Base-by-base conservation (phyloP, 176 grass and related monocot genomes). In the Tillandsia fasciculata region DNA sequence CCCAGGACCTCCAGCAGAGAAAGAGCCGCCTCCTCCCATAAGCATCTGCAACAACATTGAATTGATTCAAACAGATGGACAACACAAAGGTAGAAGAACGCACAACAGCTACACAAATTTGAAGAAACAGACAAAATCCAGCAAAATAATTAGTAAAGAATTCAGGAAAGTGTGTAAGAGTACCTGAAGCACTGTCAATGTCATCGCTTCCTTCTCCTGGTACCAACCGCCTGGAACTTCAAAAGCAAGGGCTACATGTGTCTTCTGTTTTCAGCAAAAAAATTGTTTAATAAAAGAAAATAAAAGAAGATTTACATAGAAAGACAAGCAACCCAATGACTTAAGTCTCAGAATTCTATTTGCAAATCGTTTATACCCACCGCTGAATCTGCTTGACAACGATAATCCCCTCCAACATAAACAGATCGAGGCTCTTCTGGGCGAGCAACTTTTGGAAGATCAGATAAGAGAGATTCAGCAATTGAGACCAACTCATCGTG, bases 1-100 rank as follows among this genome's bases (percentile, higher is more conserved):
- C 65, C 91, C 91, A 76, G 91, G 87, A 22, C 91, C 91, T 51
- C 91, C 91, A 71, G 87, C 84, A 49, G 91, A 96, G 79, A 96
- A 96, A 68, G 87, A 90, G 20, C 84, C 82, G 29, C 87, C 91
- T 78, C 91, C 87, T 78, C 91, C 91, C 87, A 96, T 90, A 50
- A 96, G 91, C 87, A 96, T 90, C 91, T 96, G 65, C 29, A 83
- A 67, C 17, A 75, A 48, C 33, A 83, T 47, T 9, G 49, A 69
- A 51, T 51, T 24, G 3, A 54, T 53, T 66, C 57, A 50, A 51
- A 49, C 5, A 7, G 4, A 42, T 42, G 33, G 33, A 42, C 33
- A 42, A 42, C 33, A 42, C 7, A 5, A 33, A 7, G 7, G 33
- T 5, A 42, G 33, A 42, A 42, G 33, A 42, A 42, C 0, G 4